Evolutionary conservation across 345 rosid species (phyloP), one percentile per base, ranked within the genome.

Genomic region (Eucalyptus marginata): DNA sequence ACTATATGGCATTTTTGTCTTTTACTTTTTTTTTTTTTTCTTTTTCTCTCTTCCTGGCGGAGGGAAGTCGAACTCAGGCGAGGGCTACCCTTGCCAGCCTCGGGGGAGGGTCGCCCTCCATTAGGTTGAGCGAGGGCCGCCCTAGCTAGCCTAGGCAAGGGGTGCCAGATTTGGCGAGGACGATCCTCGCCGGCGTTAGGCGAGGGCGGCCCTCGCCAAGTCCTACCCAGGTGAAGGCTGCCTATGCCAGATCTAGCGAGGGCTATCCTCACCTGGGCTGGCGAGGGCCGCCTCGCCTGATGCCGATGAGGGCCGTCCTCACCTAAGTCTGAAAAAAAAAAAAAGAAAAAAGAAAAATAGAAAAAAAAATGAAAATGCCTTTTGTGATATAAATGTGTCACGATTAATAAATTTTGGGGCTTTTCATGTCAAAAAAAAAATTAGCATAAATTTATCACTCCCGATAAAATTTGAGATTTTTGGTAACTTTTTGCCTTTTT

Each of bases 121-220:
- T 40, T 40, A 40, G 40, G 40, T 40, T 5, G 40, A 40, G 40
- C 40, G 40, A 40, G 50, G 50, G 6, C 50, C 3, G 10, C 10
- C 47, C 47, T 44, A 44, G 47, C 47, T 10, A 44, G 10, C 47
- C 47, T 8, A 44, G 20, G 50, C 2, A 5, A 49, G 50, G 14
- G 13, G 50, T 49, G 14, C 50, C 2, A 49, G 5, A 49, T 49
- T 13, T 13, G 50, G 54, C 4, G 2, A 51, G 54, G 54, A 18
- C 20, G 20, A 20, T 20, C 54, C 20, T 51, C 0, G 18, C 7
- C 6, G 1, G 20, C 1, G 0, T 50, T 0, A 3, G 6, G 24
- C 0, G 2, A 52, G 0, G 56, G 10, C 0, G 7, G 4, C 7
- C 56, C 24, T 52, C 4, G 9, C 24, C 20, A 18, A 22, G 7